Evolutionary conservation across 2,329 filamentous ascomycete species (phyloP).

Genomic region (Cladorrhinum sp.): DNA sequence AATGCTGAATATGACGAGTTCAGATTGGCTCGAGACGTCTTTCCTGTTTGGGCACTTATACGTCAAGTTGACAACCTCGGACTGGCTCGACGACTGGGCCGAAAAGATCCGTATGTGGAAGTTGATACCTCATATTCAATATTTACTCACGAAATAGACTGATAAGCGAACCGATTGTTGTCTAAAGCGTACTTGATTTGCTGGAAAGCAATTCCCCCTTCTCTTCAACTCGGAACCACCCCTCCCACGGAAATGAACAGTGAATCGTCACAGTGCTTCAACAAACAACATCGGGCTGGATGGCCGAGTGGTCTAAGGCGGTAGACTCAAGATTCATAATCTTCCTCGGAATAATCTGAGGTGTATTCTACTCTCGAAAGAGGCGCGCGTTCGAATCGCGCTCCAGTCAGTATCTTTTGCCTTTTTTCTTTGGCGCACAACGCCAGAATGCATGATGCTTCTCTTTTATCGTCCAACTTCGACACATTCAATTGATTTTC

Average conservation of each 20-base stretch:
- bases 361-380: conserved; percentile 28
- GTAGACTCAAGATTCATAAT: conserved; percentile 26
- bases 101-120: neutral
- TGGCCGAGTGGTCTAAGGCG: conserved; percentile 30
- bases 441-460: neutral
- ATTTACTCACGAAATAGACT: neutral
- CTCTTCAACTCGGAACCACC: neutral
- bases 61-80: neutral
- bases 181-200: neutral
- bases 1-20: neutral
- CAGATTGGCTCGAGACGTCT: neutral
- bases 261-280: too few relatives aligned
- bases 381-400: conserved; percentile 30
- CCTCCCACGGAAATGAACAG: too few relatives aligned
- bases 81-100: neutral
- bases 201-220: neutral
- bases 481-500: too few relatives aligned
- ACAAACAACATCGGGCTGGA: conserved; percentile 20
- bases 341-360: conserved; percentile 17
- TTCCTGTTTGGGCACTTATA: neutral
- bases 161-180: too few relatives aligned
- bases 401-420: conserved; percentile 23
- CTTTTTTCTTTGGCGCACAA: neutral
- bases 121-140: neutral
- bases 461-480: neutral